Conservation (phyloP, 257 asterid species). For the Solanum commersonii region DNA sequence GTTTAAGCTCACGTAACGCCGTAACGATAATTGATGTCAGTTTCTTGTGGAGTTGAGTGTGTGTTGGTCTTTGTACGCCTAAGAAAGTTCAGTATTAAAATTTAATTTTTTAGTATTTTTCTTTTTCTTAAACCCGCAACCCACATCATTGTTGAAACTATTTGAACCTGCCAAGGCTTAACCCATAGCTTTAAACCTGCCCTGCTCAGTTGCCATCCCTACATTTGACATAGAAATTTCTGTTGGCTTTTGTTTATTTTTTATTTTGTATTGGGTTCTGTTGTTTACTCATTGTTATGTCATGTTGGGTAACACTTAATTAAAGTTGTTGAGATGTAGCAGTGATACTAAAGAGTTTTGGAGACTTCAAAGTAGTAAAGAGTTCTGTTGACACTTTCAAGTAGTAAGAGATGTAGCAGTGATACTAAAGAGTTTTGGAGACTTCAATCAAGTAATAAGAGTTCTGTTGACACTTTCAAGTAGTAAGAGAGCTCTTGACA, state of each 20-base stretch:
- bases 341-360: conserved; percentile 31
- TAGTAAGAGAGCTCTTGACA: conserved; percentile 51
- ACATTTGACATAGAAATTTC: neutral
- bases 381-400: conserved; percentile 47
- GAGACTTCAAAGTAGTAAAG: conserved; percentile 31
- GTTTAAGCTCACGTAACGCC: neutral
- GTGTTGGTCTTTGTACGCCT: neutral
- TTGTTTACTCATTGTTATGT: conserved; percentile 23
- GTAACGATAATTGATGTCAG: neutral
- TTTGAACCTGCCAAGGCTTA: neutral
- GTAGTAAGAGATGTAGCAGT: conserved; percentile 50
- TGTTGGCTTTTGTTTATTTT: neutral
- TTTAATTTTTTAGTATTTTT: neutral
- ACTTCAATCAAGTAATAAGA: conserved; percentile 27
- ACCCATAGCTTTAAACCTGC: neutral
- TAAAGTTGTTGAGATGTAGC: conserved; percentile 32
- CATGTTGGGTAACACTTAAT: conserved; percentile 8
- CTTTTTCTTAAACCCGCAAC: neutral
- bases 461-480: conserved; percentile 49
- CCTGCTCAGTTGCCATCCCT: neutral
- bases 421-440: conserved; percentile 32
- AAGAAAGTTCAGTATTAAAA: neutral
- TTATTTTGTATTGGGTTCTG: conserved; percentile 17
- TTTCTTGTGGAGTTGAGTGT: neutral
- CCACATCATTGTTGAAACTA: neutral